Evolutionary conservation across 805 yeast species (phyloP).

Genomic region (Sporopachydermia lactativora): DNA sequence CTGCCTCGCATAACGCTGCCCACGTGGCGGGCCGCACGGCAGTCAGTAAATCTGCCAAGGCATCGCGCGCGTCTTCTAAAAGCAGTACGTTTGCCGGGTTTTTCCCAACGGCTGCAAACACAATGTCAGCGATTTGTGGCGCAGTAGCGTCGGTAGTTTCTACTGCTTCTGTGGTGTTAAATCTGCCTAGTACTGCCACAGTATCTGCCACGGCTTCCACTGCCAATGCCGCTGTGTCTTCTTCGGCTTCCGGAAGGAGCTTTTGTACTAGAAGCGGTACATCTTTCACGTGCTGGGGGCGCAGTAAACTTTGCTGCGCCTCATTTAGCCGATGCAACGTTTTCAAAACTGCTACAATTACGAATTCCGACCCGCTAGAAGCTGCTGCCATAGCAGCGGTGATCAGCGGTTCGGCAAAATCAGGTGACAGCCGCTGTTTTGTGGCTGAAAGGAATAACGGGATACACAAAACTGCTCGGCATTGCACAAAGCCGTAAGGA

Average conservation of each 20-base stretch:
- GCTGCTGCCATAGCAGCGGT: neutral
- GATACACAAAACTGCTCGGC: slow-evolving; percentile 2
- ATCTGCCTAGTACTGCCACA: slow-evolving; percentile 22
- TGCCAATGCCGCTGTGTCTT: slow-evolving; percentile 64
- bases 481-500: slow-evolving; percentile 12
- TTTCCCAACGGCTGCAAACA: slow-evolving; percentile 51
- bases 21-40: slow-evolving; percentile 32
- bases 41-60: slow-evolving; percentile 44
- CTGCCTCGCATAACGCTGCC: slow-evolving; percentile 30
- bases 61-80: slow-evolving; percentile 51
- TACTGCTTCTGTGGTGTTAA: slow-evolving; percentile 15
- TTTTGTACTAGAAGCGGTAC: slow-evolving; percentile 22
- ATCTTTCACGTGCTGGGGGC: neutral
- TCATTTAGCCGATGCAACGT: no score
- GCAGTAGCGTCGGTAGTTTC: slow-evolving; percentile 21
- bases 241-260: slow-evolving; percentile 50
- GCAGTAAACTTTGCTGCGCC: slow-evolving; percentile 5
- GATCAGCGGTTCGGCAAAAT: neutral
- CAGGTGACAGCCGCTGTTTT: neutral
- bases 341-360: neutral
- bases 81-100: slow-evolving; percentile 67
- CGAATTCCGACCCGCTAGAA: neutral
- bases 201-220: slow-evolving; percentile 55
- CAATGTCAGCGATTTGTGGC: slow-evolving; percentile 31
- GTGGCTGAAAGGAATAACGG: neutral